Base-by-base conservation (phyloP, 768 basidiomycete species). In the Favolaschia claudopus region DNA sequence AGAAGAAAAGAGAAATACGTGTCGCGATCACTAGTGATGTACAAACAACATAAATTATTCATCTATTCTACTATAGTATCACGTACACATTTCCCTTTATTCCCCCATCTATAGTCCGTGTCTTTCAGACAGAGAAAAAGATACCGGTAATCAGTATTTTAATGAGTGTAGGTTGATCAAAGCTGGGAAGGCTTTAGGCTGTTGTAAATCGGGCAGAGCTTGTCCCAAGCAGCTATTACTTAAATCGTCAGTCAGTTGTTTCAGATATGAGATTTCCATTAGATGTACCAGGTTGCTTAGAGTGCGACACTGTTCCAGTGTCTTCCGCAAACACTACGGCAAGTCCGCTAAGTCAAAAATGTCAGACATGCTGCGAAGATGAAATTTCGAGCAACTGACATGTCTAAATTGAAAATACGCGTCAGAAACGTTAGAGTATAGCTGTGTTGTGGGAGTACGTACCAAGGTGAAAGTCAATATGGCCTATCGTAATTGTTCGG, bases 401-500 rank as follows among this genome's bases (percentile, higher is more conserved):
- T n/a, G n/a, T n/a, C n/a, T n/a, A n/a, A n/a, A n/a, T n/a, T n/a
- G n/a, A n/a, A 20, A 48, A 55, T 27, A 22, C 47, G 43, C 49
- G 14, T 61, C 22, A 52, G 38, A n/a, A 63, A 20, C 6, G 22
- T 6, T 33, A 22, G 39, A 51, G n/a, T 22, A 3, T 1, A 24
- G 10, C 1, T 7, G 5, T 4, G 63, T 28, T 1, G 31, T 38
- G 7, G 2, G 47, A 72, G 42, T 50, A 78, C 76, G 66, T 47
- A n/a, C 77, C 74, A 15, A 78, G 65, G 64, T 79, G 76, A 72
- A 74, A 76, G 50, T 78, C 76, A 38, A 76, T 72, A 47, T 75
- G 75, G 44, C 71, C 72, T n/a, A 8, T 55, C 44, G 39, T 28
- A 55, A 61, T 17, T 22, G 17, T 44, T 40, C 64, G 40, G 40